Percentiles rank a stretch among this genome's conserved stretches.
These are phyloP conservation scores for Penicillium sclerotiorum DNA, from an alignment of 2,329 filamentous ascomycete species.

Conservation along the genomic window DNA sequence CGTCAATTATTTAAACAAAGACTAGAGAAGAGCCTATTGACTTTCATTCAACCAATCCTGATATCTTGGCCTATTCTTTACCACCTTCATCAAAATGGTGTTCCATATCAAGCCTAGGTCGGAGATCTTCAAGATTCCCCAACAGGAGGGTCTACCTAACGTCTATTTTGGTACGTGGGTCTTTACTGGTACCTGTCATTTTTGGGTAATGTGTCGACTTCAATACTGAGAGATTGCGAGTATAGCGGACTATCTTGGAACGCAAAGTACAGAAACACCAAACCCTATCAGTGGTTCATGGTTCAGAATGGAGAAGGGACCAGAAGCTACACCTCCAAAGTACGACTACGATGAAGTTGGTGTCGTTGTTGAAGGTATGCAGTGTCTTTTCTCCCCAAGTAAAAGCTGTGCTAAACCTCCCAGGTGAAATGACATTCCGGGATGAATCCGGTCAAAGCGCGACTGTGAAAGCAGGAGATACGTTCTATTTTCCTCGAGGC, in stretches of 20 bases:
- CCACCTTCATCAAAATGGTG: no score
- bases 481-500: constrained; percentile 14
- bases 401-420: not conserved
- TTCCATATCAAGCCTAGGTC: no score
- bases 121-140: no score
- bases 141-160: no score
- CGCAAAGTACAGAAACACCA: not conserved
- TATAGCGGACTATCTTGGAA: not conserved
- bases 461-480: constrained; percentile 9
- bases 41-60: no score
- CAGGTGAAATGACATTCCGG: constrained; percentile 7
- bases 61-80: no score
- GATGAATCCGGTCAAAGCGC: constrained; percentile 11
- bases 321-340: constrained; percentile 15
- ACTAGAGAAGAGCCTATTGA: no score
- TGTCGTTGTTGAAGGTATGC: constrained; percentile 18
- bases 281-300: constrained; percentile 17
- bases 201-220: no score
- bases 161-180: no score
- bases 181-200: no score
- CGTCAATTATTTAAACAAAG: no score
- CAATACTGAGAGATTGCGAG: no score
- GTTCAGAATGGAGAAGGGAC: constrained; percentile 20
- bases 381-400: not conserved
- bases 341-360: constrained; percentile 23